A percentile compares a stretch with the other conserved stretches of the same genome.
These are phyloP conservation scores for Tetrahymena thermophila DNA, from an alignment of 73 alveolate genomes.

Conservation along the genomic window DNA sequence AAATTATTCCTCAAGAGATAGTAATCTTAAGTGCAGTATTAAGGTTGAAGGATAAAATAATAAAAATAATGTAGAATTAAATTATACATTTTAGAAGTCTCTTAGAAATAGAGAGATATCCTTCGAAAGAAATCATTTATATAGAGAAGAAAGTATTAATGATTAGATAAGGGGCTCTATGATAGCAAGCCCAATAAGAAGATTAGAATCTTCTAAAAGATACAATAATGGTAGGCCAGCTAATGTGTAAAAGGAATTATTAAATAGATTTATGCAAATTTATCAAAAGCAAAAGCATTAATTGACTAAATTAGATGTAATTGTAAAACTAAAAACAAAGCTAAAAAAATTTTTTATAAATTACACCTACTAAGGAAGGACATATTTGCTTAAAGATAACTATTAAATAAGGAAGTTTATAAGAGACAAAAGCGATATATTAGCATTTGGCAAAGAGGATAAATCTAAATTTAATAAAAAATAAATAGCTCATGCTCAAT, in stretches of 20 bases:
- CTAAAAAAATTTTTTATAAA: not conserved
- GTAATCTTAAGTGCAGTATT: not conserved
- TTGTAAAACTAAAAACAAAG: not conserved
- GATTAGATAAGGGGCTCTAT: not conserved
- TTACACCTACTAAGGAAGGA: not conserved
- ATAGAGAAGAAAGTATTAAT: not conserved
- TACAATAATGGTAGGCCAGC: not conserved
- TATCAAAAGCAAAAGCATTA: not conserved
- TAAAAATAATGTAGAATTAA: not conserved
- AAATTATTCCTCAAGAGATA: not conserved
- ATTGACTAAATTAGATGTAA: not conserved
- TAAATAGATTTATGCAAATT: not conserved
- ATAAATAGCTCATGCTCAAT: not conserved
- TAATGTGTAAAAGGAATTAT: not conserved
- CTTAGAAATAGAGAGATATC: not conserved
- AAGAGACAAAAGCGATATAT: not conserved
- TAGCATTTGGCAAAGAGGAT: not conserved
- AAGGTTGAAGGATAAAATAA: not conserved
- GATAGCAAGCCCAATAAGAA: not conserved
- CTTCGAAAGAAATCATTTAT: not conserved
- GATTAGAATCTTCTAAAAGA: not conserved
- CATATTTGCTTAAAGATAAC: not conserved
- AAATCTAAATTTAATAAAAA: not conserved
- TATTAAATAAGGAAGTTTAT: not conserved
- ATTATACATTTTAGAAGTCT: not conserved